Evolutionary conservation across 257 asterid species (phyloP), one percentile per base, ranked within the genome.

Genomic region (Solanum piurae): DNA sequence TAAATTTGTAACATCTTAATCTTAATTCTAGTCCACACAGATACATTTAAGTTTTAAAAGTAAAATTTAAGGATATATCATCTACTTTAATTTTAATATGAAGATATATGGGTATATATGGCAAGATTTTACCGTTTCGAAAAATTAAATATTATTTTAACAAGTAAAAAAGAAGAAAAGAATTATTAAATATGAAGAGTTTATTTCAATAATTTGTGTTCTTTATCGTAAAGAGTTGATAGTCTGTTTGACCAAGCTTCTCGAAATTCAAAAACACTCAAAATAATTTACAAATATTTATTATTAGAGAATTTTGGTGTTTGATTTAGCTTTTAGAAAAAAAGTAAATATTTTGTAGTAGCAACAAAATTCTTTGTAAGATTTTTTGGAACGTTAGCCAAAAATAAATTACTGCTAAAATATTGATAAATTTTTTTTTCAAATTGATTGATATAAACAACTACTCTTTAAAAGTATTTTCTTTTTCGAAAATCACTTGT

Each of bases 181-280:
- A 33, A 72, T 8, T 1, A 33, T 7, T 33, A 73, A 73, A 20
- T 73, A 5, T 74, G 49, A 68, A 66, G 79, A 72, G 16, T 34
- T 73, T 73, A 21, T 34, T 34, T 34, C 5, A 58, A 58, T 58
- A 58, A 58, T 58, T 58, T 58, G 27, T 7, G n/a, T 7, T 58
- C 5, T 52, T 52, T 52, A 14, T 4, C 1, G 23, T 12, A 12
- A 44, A 44, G 16, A 0, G 3, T 49, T 52, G 60, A 52, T 16
- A 52, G 7, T 52, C 1, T 52, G 21, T 52, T 52, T 52, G 3
- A 0, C 0, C 6, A 60, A 64, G 0, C 8, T 64, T 64, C 0
- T 64, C 3, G 33, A 10, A n/a, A 25, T 29, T 8, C 3, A 64
- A 64, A 64, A 64, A 10, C 27, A 6, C 33, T 64, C 1, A 60